Evolutionary conservation across 345 rosid species (phyloP).

Genomic region (Crucihimalaya himalaica): DNA sequence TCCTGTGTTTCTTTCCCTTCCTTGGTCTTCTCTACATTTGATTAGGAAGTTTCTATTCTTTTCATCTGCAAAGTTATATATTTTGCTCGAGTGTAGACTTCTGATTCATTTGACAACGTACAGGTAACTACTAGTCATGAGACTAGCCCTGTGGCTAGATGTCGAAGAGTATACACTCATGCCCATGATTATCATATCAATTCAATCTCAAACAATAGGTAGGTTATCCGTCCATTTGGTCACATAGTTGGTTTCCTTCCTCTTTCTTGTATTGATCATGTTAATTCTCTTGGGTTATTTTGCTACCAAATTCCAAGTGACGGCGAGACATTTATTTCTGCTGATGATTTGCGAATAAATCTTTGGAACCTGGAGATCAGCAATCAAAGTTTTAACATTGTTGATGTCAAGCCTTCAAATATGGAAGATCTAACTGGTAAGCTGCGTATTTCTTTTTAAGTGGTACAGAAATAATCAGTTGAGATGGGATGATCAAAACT

Average conservation of each 20-base stretch:
- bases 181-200: slow-evolving; percentile 91
- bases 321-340: slow-evolving; percentile 72
- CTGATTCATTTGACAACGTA: slow-evolving; percentile 1
- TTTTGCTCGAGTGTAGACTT: not conserved
- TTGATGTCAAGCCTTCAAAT: slow-evolving; percentile 69
- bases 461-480: slow-evolving; percentile 6
- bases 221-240: slow-evolving; percentile 12
- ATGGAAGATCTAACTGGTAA: slow-evolving; percentile 78
- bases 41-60: not conserved
- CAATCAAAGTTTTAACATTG: slow-evolving; percentile 68
- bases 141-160: slow-evolving; percentile 81
- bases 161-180: slow-evolving; percentile 97
- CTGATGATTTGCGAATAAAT: slow-evolving; percentile 71
- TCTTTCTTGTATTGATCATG: slow-evolving; percentile 29
- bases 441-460: slow-evolving; percentile 11
- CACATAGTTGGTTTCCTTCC: slow-evolving; percentile 7
- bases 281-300: slow-evolving; percentile 22
- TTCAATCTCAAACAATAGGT: slow-evolving; percentile 87
- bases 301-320: slow-evolving; percentile 46
- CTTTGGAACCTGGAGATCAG: slow-evolving; percentile 78
- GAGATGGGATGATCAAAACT: not conserved
- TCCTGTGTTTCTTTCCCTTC: not conserved
- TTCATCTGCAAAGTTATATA: not conserved
- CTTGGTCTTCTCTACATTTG: slow-evolving; percentile 1
- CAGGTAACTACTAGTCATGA: slow-evolving; percentile 55